These are phyloP conservation scores for Xylariomycetidae sp. DNA, from an alignment of 2,329 filamentous ascomycete genomes.

Conservation along the genomic window DNA sequence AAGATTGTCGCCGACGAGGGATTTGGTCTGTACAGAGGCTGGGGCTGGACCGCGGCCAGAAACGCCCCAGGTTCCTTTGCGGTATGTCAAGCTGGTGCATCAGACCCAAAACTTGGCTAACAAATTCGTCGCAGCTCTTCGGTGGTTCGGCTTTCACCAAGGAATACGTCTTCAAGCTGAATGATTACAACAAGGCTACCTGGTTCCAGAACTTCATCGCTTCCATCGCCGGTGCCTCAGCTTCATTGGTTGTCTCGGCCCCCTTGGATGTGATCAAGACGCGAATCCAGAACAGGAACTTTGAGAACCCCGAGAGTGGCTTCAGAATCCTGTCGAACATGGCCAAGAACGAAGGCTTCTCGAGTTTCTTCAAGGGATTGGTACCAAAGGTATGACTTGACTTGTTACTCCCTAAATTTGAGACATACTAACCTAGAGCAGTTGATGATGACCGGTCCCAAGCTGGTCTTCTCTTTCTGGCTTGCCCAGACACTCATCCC, in stretches of 20 bases:
- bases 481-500: conserved; percentile 97
- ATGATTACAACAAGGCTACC: conserved; percentile 90
- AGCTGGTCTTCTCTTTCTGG: conserved; percentile 99
- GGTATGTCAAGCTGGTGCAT: conserved; percentile 48
- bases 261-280: conserved; percentile 98
- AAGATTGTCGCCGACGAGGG: conserved; percentile 91
- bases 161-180: conserved; percentile 85
- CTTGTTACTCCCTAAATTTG: too few relatives aligned
- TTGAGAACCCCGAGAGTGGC: conserved; percentile 93
- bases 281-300: conserved; percentile 96
- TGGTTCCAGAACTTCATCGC: conserved; percentile 98
- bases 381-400: conserved; percentile 88
- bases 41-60: conserved; percentile 94
- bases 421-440: conserved; percentile 28
- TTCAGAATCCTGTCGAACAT: conserved; percentile 90
- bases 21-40: conserved; percentile 91
- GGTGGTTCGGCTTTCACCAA: conserved; percentile 97
- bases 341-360: conserved; percentile 81
- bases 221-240: conserved; percentile 89
- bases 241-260: conserved; percentile 93
- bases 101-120: not conserved
- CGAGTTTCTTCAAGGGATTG: conserved; percentile 95
- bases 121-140: conserved; percentile 64
- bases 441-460: conserved; percentile 97
- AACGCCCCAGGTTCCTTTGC: conserved; percentile 97